phyloP scores from a whole-genome alignment of 2,329 filamentous ascomycete genomes.

The Nemania serpens region DNA sequence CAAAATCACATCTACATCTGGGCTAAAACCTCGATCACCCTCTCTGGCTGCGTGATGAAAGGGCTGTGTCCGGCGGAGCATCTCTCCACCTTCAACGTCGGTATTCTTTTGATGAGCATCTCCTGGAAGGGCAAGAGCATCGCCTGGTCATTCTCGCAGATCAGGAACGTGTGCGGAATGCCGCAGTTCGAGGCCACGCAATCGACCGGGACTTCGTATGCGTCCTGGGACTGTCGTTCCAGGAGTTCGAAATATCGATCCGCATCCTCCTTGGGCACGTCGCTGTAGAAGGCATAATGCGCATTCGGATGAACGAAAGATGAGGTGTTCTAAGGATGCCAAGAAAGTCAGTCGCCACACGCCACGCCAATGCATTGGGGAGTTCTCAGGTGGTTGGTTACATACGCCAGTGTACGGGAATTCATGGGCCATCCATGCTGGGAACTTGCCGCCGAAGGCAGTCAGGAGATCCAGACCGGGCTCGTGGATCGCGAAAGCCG shows the following conservation, averaged over 20 bases:
- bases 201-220: constrained; percentile 16
- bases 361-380: not conserved
- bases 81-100: constrained; percentile 18
- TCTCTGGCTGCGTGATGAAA: constrained; percentile 23
- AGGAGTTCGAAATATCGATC: constrained; percentile 19
- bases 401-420: constrained; percentile 9
- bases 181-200: constrained; percentile 21
- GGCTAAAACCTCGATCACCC: constrained; percentile 20
- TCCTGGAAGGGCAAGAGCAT: constrained; percentile 20
- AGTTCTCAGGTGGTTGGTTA: not conserved
- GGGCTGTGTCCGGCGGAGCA: constrained; percentile 19
- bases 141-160: constrained; percentile 24
- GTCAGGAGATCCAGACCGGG: constrained; percentile 16
- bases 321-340: constrained; percentile 8
- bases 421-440: constrained; percentile 17
- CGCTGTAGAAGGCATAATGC: constrained; percentile 19
- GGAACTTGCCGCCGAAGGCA: constrained; percentile 20
- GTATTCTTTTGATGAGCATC: constrained; percentile 17
- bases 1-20: constrained; percentile 7
- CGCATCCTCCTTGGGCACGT: constrained; percentile 15
- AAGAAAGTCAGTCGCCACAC: not conserved
- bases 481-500: constrained; percentile 19
- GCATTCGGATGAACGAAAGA: constrained; percentile 19
- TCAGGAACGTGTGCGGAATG: constrained; percentile 23
- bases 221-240: constrained; percentile 22